Conservation (phyloP, 371 early-diverging fungal species). For the Fennellomyces sp. region DNA sequence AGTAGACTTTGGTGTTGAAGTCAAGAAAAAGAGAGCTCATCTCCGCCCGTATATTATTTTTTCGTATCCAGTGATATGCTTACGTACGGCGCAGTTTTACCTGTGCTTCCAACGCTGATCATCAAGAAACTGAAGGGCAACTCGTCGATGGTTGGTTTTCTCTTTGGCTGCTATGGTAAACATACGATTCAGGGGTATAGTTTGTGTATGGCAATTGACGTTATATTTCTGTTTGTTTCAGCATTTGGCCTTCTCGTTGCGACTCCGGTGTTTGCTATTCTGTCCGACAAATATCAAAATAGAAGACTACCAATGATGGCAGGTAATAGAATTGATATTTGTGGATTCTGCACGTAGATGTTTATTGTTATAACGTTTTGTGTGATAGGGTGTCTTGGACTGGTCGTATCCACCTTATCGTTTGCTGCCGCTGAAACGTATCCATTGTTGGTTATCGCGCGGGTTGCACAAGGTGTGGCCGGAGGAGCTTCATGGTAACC, state of each 20-base stretch:
- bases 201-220: neutral
- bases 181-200: too few species aligned
- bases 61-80: constrained; percentile 71
- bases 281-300: constrained; percentile 76
- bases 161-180: constrained; percentile 83
- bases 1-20: neutral
- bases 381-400: constrained; percentile 34
- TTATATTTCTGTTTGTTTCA: too few species aligned
- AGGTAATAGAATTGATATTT: constrained; percentile 46
- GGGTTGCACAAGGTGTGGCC: constrained; percentile 79
- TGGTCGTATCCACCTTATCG: constrained; percentile 67
- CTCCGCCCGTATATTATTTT: neutral
- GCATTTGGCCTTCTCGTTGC: constrained; percentile 78
- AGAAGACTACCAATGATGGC: constrained; percentile 79
- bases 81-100: constrained; percentile 84
- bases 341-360: neutral
- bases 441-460: constrained; percentile 71
- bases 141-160: constrained; percentile 71
- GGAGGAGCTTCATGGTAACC: constrained; percentile 79
- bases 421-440: constrained; percentile 73
- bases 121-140: constrained; percentile 64
- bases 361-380: neutral
- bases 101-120: constrained; percentile 80
- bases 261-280: constrained; percentile 78
- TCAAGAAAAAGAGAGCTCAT: neutral